These are phyloP conservation scores for Tolypocladium ophioglossoides DNA, from an alignment of 2,329 filamentous ascomycete species.

Conservation along the genomic window DNA sequence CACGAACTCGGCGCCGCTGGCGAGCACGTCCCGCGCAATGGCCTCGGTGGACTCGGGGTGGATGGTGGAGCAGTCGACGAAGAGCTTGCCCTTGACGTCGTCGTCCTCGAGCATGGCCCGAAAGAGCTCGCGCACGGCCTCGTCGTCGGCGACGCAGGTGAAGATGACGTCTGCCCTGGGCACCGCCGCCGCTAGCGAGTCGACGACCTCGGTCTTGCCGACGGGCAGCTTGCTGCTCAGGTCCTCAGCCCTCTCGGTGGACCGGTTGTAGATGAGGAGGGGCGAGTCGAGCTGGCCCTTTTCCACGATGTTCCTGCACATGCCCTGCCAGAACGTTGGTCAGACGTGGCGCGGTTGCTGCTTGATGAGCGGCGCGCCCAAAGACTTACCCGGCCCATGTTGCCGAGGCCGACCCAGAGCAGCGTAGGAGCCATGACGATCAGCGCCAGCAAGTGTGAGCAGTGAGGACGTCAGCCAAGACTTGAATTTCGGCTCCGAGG, in stretches of 20 bases:
- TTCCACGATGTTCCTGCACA: slow-evolving; percentile 72
- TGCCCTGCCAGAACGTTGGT: slow-evolving; percentile 43
- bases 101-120: slow-evolving; percentile 40
- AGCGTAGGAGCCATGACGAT: slow-evolving; percentile 47
- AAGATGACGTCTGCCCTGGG: slow-evolving; percentile 68
- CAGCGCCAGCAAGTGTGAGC: not conserved
- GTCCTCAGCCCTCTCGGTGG: slow-evolving; percentile 51
- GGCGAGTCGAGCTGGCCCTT: slow-evolving; percentile 65
- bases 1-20: slow-evolving; percentile 60
- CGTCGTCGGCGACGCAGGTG: slow-evolving; percentile 70
- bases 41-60: slow-evolving; percentile 70
- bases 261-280: slow-evolving; percentile 74
- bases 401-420: slow-evolving; percentile 75
- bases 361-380: not conserved
- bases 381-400: slow-evolving; percentile 63
- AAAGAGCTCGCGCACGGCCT: slow-evolving; percentile 55
- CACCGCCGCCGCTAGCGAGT: slow-evolving; percentile 56
- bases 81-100: slow-evolving; percentile 61
- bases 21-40: slow-evolving; percentile 46
- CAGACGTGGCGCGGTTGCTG: slow-evolving; percentile 10
- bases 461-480: not conserved
- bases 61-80: slow-evolving; percentile 82
- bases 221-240: slow-evolving; percentile 49
- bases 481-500: not conserved
- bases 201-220: slow-evolving; percentile 53